A percentile compares a stretch with the other conserved stretches of the same genome.
Conservation (phyloP, 2,329 filamentous ascomycete species). For the Incumbomyces delicatus region DNA sequence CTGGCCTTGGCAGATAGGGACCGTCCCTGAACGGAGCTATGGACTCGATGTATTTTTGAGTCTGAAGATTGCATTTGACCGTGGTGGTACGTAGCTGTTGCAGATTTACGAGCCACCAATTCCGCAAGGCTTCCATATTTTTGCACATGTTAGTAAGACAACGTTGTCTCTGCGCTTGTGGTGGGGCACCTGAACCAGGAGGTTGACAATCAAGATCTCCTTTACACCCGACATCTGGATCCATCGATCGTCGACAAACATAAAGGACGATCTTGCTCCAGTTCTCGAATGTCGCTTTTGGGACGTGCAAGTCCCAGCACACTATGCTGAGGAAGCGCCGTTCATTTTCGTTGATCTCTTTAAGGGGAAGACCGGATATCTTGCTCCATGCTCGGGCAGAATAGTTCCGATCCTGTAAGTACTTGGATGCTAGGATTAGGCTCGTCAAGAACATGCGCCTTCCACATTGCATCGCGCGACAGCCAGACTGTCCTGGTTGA, state of each 20-base stretch:
- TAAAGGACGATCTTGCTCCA: conserved; percentile 87
- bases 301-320: conserved; percentile 90
- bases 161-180: conserved; percentile 1
- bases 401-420: conserved; percentile 95
- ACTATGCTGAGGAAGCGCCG: conserved; percentile 82
- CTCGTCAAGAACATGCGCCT: conserved; percentile 95
- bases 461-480: conserved; percentile 80
- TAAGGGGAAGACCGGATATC: conserved; percentile 88
- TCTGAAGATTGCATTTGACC: not conserved
- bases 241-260: conserved; percentile 17
- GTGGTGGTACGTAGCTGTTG: not conserved
- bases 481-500: conserved; percentile 66
- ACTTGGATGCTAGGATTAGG: conserved; percentile 93
- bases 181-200: conserved; percentile 4
- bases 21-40: not conserved
- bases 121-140: not conserved
- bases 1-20: not conserved
- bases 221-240: conserved; percentile 6
- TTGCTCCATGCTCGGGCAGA: conserved; percentile 97
- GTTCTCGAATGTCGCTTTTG: conserved; percentile 75
- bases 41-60: conserved; percentile 1
- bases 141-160: conserved; percentile 1
- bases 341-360: conserved; percentile 95
- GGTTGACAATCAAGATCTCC: conserved; percentile 7
- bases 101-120: conserved; percentile 4